Base-by-base conservation (phyloP, 2,329 filamentous ascomycete species). In the Trichoderma gracile region DNA sequence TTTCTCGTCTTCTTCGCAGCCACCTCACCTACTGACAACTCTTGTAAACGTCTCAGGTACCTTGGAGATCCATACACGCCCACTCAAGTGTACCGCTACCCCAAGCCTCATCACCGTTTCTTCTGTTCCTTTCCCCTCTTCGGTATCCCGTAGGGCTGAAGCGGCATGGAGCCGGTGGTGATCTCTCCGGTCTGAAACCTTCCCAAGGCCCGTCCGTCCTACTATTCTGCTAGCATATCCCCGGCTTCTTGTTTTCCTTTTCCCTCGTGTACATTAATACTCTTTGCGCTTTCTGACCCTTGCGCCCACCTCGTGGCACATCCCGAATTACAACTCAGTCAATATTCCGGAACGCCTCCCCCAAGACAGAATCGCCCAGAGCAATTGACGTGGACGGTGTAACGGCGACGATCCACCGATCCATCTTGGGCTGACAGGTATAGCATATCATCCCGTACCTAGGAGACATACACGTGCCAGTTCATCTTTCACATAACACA, bases 61-160 rank as follows among this genome's bases (percentile, higher is more conserved):
- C 27, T 27, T 7, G 5, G 2, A 1, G 8, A 63, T 63, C 52
- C 52, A 43, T 57, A 56, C 58, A 42, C 33, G 33, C 33, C 33
- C 33, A 14, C 33, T 52, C 27, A 61, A 50, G 57, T 25, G 64
- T 56, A 46, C 56, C 12, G 33, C 33, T 38, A 38, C 33, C 33
- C 14, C 10, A 12, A 30, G 25, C 25, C 9, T 30, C 30, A 30
- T 8, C 33, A 3, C 10, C 10, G 3, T 38, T 2, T 12, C 45
- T 27, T n/a, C 5, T 30, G 42, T 17, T 25, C 14, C 33, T 33
- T 58, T 21, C 38, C 17, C 19, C 12, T 17, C 46, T 25, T 45
- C 12, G 12, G 8, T 14, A 12, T 3, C n/a, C 19, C 33, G 33
- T 65, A 65, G 64, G 64, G 64, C 64, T 65, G 64, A 65, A n/a